Conservation (phyloP, 495 filamentous ascomycete genomes). For the Annulohypoxylon bovei region DNA sequence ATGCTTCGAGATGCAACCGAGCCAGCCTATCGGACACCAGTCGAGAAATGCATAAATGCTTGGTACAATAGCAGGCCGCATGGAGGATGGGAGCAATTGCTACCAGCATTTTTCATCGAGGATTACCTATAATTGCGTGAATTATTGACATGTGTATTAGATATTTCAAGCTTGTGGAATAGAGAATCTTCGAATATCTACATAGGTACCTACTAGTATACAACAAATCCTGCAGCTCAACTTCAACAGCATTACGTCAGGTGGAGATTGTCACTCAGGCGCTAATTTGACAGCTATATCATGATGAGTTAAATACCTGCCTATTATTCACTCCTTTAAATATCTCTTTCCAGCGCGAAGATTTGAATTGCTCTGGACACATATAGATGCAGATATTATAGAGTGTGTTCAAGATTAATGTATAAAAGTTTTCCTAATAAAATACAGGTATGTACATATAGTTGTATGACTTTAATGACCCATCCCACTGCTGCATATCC, state of each 20-base stretch:
- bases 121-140: conserved; percentile 26
- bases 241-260: conserved; percentile 18
- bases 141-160: conserved; percentile 21
- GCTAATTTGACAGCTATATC: conserved; percentile 19
- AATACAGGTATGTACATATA: too few species aligned
- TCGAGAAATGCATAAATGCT: conserved; percentile 4
- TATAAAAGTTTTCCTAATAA: too few species aligned
- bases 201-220: not conserved
- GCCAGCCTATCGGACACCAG: conserved; percentile 27
- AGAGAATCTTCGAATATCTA: not conserved
- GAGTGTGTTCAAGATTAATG: too few species aligned
- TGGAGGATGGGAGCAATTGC: conserved; percentile 13
- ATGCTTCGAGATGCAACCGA: conserved; percentile 12
- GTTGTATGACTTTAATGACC: too few species aligned
- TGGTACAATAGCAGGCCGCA: conserved; percentile 24
- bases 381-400: too few species aligned
- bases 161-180: not conserved
- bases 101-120: conserved; percentile 2
- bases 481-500: not conserved
- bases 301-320: conserved; percentile 9
- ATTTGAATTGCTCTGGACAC: too few species aligned
- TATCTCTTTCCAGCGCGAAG: too few species aligned
- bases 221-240: conserved; percentile 5
- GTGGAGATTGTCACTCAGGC: conserved; percentile 14
- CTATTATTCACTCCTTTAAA: too few species aligned